These are phyloP conservation scores for Lentinus tigrinus DNA, from an alignment of 768 basidiomycete species.

Conservation along the genomic window DNA sequence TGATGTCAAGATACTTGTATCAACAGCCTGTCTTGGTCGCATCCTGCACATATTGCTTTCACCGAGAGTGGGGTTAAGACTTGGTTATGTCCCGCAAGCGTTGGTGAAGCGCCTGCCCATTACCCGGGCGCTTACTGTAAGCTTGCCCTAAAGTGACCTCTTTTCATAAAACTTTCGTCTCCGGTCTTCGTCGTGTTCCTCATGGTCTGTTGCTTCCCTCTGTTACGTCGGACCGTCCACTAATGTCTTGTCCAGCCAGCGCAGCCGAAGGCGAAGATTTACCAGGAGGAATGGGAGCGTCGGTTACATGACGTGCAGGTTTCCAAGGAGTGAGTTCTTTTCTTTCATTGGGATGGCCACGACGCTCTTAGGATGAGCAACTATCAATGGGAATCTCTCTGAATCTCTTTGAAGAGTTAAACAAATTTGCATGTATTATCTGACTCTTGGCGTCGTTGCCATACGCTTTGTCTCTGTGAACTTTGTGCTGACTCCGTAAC, in stretches of 20 bases:
- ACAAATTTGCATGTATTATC: constrained; percentile 85
- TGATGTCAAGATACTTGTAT: no score
- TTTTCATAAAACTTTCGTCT: constrained; percentile 34
- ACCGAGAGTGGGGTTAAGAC: no score
- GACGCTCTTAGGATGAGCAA: constrained; percentile 58
- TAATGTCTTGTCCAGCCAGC: constrained; percentile 23
- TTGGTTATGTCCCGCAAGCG: neutral
- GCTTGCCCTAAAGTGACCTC: constrained; percentile 40
- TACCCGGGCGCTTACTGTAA: neutral
- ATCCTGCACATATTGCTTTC: no score
- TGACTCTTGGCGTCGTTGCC: constrained; percentile 46
- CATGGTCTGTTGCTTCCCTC: constrained; percentile 25
- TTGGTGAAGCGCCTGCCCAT: neutral
- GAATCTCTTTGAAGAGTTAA: constrained; percentile 65
- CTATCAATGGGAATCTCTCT: constrained; percentile 98
- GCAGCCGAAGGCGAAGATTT: constrained; percentile 57
- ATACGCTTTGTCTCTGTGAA: constrained; percentile 13
- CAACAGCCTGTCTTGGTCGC: no score
- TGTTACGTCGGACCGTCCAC: neutral
- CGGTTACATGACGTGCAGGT: constrained; percentile 81
- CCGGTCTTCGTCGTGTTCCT: constrained; percentile 19
- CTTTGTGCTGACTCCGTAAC: constrained; percentile 18
- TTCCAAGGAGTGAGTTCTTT: constrained; percentile 79
- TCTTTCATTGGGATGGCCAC: constrained; percentile 14
- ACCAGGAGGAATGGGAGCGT: constrained; percentile 85